Evolutionary conservation across 805 yeast species (phyloP), one percentile per base, ranked within the genome.

Genomic region (Candida glaebosa): DNA sequence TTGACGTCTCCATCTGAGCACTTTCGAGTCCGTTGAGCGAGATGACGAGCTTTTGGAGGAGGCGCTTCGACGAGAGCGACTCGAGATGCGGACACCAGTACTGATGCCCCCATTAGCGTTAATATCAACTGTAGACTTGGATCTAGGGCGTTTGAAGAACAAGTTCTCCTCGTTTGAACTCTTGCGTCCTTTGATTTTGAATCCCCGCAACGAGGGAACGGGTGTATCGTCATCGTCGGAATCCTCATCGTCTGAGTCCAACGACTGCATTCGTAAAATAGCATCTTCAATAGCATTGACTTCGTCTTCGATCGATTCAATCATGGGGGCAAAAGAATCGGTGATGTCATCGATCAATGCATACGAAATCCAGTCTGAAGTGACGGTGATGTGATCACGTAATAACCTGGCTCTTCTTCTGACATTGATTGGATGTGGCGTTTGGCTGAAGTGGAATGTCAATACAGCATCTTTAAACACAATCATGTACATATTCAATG

Each of bases 301-400:
- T 54, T 93, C 99, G 44, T 82, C 88, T 57, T 93, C 98, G 39
- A 93, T 90, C 36, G 91, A 79, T 44, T 87, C 95, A 47, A 93
- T 90, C 84, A 93, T 80, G 2, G 99, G 99, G 1, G 95, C 98
- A 70, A 87, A 93, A 0, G 95, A 95, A 70, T 93, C 99, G 0
- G 97, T 91, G 48, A 93, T 87, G 60, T 93, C 98, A 67, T 93
- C 99, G 52, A 93, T 87, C 48, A 93, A 67, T 0, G 98, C 98
- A 64, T 93, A 93, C 1, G 96, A 91, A 35, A 93, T 84, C 99
- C 99, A 93, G 61, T 93, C 98, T 0, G 97, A 81, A 2, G 91
- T 79, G 4, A 93, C 96, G 2, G 87, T 87, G 46, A 93, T 69
- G 56, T 90, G 91, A 59, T 93, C 99, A 46, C 83, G 75, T 47